These are phyloP conservation scores for Calocera cornea DNA, from an alignment of 768 basidiomycete species.

Conservation along the genomic window DNA sequence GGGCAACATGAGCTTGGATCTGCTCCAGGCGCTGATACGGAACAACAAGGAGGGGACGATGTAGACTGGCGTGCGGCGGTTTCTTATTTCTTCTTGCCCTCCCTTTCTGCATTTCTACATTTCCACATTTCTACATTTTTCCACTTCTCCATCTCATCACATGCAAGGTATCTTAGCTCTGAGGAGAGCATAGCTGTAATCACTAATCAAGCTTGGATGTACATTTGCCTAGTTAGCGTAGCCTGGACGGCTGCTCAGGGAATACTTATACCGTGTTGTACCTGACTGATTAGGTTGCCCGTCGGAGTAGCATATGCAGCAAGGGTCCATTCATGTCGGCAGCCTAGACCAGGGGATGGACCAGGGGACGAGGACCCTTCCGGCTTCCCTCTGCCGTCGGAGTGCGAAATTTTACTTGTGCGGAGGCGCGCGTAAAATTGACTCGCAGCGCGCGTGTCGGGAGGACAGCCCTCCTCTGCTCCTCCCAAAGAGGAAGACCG, in stretches of 20 bases:
- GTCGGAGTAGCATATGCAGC: no score
- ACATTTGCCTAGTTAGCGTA: no score
- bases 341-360: no score
- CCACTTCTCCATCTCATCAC: not conserved
- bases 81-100: not conserved
- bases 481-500: not conserved
- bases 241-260: no score
- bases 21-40: not conserved
- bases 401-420: not conserved
- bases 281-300: no score
- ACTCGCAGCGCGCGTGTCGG: not conserved
- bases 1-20: not conserved
- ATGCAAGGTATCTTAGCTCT: no score
- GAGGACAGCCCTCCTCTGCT: not conserved
- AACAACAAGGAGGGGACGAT: slow-evolving; percentile 3
- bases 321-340: no score
- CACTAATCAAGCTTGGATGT: no score
- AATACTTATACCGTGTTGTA: no score
- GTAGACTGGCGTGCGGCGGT: not conserved
- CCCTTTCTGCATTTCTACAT: not conserved
- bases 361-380: no score
- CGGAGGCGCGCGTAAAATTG: not conserved
- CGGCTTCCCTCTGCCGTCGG: no score
- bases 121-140: not conserved
- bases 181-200: no score